A percentile compares a stretch with the other conserved stretches of the same genome.
Evolutionary conservation across 108 stramenopile species (phyloP).

Genomic region (Pseudonitzschia multistriata): DNA sequence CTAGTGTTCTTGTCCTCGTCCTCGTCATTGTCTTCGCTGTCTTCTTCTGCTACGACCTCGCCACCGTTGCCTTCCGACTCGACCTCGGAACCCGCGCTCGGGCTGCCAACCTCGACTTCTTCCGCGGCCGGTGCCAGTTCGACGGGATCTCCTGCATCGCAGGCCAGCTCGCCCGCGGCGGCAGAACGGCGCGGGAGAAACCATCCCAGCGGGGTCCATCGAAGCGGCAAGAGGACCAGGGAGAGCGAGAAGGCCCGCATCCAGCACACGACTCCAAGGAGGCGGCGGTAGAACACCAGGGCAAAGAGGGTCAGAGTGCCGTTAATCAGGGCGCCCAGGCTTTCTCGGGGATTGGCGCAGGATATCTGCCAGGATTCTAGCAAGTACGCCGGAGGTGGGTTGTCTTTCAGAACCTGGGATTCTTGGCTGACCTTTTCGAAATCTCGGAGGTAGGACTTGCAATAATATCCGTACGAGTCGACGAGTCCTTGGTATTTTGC

Average conservation of each 20-base stretch:
- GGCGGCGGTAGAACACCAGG: conserved; percentile 18
- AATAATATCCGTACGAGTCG: conserved; percentile 1
- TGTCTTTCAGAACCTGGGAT: neutral
- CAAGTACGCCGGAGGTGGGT: conserved; percentile 5
- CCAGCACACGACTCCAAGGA: conserved; percentile 23
- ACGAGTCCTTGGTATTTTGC: neutral
- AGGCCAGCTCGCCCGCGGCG: neutral
- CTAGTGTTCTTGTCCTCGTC: too few relatives aligned
- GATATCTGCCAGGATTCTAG: conserved; percentile 16
- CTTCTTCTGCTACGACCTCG: too few relatives aligned
- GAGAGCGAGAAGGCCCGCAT: neutral
- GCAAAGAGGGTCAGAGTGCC: neutral
- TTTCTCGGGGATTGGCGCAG: conserved; percentile 19
- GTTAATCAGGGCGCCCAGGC: neutral
- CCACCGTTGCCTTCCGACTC: too few relatives aligned
- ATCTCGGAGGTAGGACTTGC: conserved; percentile 3
- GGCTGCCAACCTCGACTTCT: too few relatives aligned
- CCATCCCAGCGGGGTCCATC: conserved; percentile 4
- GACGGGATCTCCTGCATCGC: neutral
- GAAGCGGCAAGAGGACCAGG: neutral
- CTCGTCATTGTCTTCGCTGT: too few relatives aligned
- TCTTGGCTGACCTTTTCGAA: conserved; percentile 6
- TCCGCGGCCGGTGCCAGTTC: too few relatives aligned
- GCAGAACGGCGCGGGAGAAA: neutral
- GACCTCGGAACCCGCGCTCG: too few relatives aligned